A percentile compares a stretch with the other conserved stretches of the same genome.
These are phyloP conservation scores for Linum trigynum DNA, from an alignment of 345 rosid species.

Conservation along the genomic window DNA sequence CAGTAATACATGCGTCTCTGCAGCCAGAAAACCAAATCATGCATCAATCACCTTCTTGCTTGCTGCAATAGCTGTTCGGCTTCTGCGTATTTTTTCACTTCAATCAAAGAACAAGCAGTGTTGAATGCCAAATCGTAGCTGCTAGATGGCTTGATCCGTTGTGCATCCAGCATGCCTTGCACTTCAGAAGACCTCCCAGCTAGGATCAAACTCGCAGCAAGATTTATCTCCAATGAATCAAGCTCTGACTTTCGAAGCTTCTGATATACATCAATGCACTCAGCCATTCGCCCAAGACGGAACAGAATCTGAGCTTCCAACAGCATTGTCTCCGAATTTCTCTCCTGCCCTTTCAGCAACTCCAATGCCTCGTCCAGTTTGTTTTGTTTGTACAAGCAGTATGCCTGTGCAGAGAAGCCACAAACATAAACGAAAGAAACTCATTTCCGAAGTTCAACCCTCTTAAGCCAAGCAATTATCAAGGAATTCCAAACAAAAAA, in stretches of 20 bases:
- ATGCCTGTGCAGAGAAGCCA: constrained; percentile 41
- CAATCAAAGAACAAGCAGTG: constrained; percentile 79
- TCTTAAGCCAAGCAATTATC: not conserved
- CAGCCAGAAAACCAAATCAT: constrained; percentile 3
- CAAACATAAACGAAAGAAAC: not conserved
- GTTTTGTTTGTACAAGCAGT: constrained; percentile 87
- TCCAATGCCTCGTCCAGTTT: constrained; percentile 67
- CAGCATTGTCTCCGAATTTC: constrained; percentile 41
- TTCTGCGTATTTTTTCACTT: constrained; percentile 43
- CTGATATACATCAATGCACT: constrained; percentile 55
- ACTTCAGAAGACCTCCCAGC: constrained; percentile 77
- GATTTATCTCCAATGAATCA: constrained; percentile 55
- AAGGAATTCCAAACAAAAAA: not conserved
- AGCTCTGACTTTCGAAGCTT: constrained; percentile 48
- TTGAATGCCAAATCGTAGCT: constrained; percentile 81
- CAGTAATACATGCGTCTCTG: not conserved
- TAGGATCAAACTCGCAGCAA: constrained; percentile 62
- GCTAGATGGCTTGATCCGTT: constrained; percentile 60
- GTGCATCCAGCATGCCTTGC: constrained; percentile 47
- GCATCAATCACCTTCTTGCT: constrained; percentile 50
- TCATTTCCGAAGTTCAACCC: not conserved
- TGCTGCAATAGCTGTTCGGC: constrained; percentile 81
- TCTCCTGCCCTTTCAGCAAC: constrained; percentile 44
- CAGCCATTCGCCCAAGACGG: constrained; percentile 67
- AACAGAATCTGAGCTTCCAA: constrained; percentile 81